phyloP scores from a whole-genome alignment of 2,329 filamentous ascomycete species.

The Byssoonygena ceratinophila region DNA sequence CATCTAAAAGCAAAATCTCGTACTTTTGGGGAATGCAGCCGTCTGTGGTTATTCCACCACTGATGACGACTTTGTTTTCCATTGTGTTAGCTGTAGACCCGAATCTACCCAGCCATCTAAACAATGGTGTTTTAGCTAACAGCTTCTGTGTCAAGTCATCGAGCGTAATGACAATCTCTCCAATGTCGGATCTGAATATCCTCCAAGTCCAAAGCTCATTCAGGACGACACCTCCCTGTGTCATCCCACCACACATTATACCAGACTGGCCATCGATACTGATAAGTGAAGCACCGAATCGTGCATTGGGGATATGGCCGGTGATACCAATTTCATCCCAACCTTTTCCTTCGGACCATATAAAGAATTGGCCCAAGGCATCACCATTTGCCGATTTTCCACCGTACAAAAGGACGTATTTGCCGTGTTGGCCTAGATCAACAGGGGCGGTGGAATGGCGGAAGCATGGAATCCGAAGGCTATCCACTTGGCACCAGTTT shows the following conservation, averaged over 20 bases:
- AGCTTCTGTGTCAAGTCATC: constrained; percentile 22
- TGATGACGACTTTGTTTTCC: constrained; percentile 39
- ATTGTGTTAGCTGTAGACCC: constrained; percentile 44
- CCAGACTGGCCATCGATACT: constrained; percentile 42
- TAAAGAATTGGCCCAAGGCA: constrained; percentile 43
- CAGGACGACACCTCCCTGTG: constrained; percentile 51
- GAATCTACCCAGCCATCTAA: constrained; percentile 34
- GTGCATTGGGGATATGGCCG: constrained; percentile 35
- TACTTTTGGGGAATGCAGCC: constrained; percentile 35
- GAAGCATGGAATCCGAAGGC: constrained; percentile 62
- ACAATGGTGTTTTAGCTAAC: constrained; percentile 21
- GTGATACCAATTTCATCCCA: constrained; percentile 39
- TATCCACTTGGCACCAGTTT: constrained; percentile 53
- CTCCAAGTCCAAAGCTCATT: constrained; percentile 57
- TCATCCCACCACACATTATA: constrained; percentile 62
- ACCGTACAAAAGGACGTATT: constrained; percentile 49
- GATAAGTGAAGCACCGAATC: constrained; percentile 47
- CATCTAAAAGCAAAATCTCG: constrained; percentile 43
- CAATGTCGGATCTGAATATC: constrained; percentile 35
- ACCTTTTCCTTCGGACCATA: constrained; percentile 44
- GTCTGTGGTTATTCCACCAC: constrained; percentile 42
- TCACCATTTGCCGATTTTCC: constrained; percentile 46
- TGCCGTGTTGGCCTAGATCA: constrained; percentile 23
- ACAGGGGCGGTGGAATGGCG: constrained; percentile 56
- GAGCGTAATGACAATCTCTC: constrained; percentile 19